A percentile compares a stretch with the other conserved stretches of the same genome.
Conservation (phyloP, 179 eudicot genomes). For the Beta corolliflora region DNA sequence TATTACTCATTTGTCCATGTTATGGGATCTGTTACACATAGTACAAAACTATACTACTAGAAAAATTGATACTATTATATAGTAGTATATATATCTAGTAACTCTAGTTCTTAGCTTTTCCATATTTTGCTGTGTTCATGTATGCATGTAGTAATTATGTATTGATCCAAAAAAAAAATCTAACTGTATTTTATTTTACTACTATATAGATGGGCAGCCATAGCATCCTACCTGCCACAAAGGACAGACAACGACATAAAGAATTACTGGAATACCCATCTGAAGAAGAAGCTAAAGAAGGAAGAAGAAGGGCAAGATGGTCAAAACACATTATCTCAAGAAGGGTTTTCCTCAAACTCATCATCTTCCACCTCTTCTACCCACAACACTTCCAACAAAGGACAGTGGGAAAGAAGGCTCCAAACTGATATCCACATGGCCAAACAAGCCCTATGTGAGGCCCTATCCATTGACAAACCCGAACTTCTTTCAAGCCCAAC, state of each 20-base stretch:
- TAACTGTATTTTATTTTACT: neutral
- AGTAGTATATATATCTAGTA: too few relatives aligned
- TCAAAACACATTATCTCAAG: slow-evolving; percentile 26
- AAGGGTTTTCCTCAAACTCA: slow-evolving; percentile 35
- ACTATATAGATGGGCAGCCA: slow-evolving; percentile 86
- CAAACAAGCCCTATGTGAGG: slow-evolving; percentile 71
- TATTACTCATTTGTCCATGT: slow-evolving; percentile 23
- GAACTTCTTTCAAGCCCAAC: neutral
- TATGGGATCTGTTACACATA: slow-evolving; percentile 21
- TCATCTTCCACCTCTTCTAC: slow-evolving; percentile 36
- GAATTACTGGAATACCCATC: slow-evolving; percentile 92
- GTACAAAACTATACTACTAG: neutral
- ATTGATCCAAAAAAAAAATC: neutral
- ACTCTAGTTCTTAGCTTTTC: neutral
- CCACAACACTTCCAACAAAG: slow-evolving; percentile 35
- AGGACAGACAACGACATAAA: slow-evolving; percentile 90
- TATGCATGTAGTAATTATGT: slow-evolving; percentile 26
- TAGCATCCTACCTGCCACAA: slow-evolving; percentile 89
- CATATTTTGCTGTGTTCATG: neutral
- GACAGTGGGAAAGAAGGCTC: slow-evolving; percentile 86
- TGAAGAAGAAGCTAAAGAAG: slow-evolving; percentile 68
- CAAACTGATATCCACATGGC: slow-evolving; percentile 78
- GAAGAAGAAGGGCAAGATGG: slow-evolving; percentile 40
- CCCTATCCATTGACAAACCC: slow-evolving; percentile 62
- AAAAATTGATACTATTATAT: neutral